phyloP scores from a whole-genome alignment of 441 rosid genomes.

The Populus hybrid region DNA sequence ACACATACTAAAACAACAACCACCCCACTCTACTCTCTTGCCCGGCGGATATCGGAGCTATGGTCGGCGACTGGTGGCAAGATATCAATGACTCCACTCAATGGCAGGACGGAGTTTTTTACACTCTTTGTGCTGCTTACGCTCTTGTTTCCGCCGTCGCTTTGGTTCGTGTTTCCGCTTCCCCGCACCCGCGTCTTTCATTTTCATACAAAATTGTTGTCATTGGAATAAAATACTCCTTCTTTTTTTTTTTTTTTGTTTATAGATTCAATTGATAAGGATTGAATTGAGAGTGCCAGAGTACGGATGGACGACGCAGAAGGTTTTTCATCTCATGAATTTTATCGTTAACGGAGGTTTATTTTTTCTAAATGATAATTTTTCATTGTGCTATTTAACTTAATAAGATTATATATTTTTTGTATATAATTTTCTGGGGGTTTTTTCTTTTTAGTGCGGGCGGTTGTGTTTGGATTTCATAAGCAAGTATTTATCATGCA shows the following conservation, averaged over 20 bases:
- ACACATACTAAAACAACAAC: not conserved
- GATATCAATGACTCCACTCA: conserved; percentile 55
- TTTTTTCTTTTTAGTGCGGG: conserved; percentile 42
- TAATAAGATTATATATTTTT: not conserved
- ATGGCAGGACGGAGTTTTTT: conserved; percentile 88
- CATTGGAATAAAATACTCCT: not conserved
- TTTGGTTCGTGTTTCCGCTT: conserved; percentile 38
- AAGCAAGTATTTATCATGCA: conserved; percentile 41
- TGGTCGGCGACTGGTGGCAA: conserved; percentile 41
- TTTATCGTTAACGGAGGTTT: conserved; percentile 29
- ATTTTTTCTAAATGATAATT: not conserved
- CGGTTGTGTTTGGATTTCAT: conserved; percentile 50
- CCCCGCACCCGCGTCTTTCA: not conserved
- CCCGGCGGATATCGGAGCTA: conserved; percentile 17
- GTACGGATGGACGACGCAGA: conserved; percentile 84
- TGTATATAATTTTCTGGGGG: too few species aligned
- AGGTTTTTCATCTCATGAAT: conserved; percentile 78
- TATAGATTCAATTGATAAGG: conserved; percentile 63
- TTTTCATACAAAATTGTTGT: not conserved
- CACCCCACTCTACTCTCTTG: not conserved
- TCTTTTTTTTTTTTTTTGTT: not conserved
- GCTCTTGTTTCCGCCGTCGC: conserved; percentile 79
- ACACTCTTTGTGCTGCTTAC: conserved; percentile 71
- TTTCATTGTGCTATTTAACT: not conserved
- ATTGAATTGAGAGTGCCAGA: conserved; percentile 78